These are phyloP conservation scores for Psilocybe cyanescens DNA, from an alignment of 768 basidiomycete genomes.

Conservation along the genomic window DNA sequence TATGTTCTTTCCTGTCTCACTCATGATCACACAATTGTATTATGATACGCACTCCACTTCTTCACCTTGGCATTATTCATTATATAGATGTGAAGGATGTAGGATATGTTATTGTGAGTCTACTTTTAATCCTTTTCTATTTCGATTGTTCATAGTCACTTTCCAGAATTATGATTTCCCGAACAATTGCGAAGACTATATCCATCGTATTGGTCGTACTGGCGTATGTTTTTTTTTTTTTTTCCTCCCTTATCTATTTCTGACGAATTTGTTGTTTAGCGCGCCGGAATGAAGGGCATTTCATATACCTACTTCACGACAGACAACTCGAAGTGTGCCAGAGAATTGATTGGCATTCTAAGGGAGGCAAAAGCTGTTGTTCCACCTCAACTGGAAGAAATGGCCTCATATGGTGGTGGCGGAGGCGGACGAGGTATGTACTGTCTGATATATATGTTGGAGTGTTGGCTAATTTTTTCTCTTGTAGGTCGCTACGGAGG, in stretches of 20 bases:
- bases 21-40: constrained; percentile 29
- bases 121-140: not conserved
- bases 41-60: constrained; percentile 18
- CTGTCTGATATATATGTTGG: not conserved
- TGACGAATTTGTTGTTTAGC: constrained; percentile 44
- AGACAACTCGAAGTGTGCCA: constrained; percentile 92
- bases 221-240: constrained; percentile 56
- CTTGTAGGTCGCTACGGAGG: constrained; percentile 64
- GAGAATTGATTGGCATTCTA: constrained; percentile 87
- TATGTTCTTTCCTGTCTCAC: constrained; percentile 35
- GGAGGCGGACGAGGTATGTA: constrained; percentile 74
- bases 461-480: constrained; percentile 5
- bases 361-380: constrained; percentile 85
- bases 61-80: constrained; percentile 34
- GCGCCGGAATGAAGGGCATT: constrained; percentile 89
- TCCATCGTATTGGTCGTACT: constrained; percentile 98
- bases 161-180: constrained; percentile 94
- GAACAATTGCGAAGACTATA: constrained; percentile 97
- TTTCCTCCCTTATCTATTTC: constrained; percentile 16
- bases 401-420: constrained; percentile 85
- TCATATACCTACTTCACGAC: constrained; percentile 98
- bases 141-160: constrained; percentile 4
- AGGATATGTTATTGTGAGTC: constrained; percentile 90
- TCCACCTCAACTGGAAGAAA: constrained; percentile 91
- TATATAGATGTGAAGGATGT: constrained; percentile 97